Percentiles rank a stretch among this genome's conserved stretches.
Conservation (phyloP, 2,329 filamentous ascomycete genomes). For the Ophiostoma pallidulum region DNA sequence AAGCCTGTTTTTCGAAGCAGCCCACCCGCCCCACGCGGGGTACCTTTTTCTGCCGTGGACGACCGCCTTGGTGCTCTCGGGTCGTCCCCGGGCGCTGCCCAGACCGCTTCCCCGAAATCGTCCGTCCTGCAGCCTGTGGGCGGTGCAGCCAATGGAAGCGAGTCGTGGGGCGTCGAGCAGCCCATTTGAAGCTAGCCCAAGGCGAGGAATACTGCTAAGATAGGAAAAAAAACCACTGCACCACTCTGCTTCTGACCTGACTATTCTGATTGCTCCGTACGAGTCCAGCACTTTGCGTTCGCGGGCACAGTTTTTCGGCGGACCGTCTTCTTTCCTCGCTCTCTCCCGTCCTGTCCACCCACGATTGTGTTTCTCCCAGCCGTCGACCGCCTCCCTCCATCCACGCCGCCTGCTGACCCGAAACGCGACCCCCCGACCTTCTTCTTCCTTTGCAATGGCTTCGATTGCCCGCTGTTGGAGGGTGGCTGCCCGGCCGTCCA, state of each 20-base stretch:
- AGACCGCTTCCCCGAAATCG: constrained; percentile 8
- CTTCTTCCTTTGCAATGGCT: too few relatives aligned
- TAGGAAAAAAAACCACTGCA: constrained; percentile 9
- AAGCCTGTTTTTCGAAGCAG: too few relatives aligned
- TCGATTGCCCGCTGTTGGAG: constrained; percentile 50
- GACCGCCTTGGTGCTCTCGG: too few relatives aligned
- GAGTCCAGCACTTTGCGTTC: too few relatives aligned
- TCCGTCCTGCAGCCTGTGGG: constrained; percentile 6
- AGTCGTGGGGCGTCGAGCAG: not conserved
- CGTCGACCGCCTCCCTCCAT: not conserved
- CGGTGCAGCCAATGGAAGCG: constrained; percentile 7
- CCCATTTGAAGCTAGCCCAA: constrained; percentile 5
- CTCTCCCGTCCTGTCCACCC: not conserved
- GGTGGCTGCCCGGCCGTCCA: constrained; percentile 36
- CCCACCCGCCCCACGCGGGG: too few relatives aligned
- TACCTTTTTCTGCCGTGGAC: too few relatives aligned
- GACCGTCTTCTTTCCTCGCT: not conserved
- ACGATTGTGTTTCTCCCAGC: too few relatives aligned
- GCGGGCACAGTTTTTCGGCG: too few relatives aligned
- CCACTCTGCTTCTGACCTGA: not conserved
- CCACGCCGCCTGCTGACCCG: not conserved
- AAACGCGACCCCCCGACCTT: too few relatives aligned
- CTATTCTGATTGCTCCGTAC: not conserved
- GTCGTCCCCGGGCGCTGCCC: not conserved
- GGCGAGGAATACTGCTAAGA: constrained; percentile 9